A percentile compares a stretch with the other conserved stretches of the same genome.
These are phyloP conservation scores for Cupressus sempervirens DNA, from an alignment of 75 land plant genomes.

Conservation along the genomic window DNA sequence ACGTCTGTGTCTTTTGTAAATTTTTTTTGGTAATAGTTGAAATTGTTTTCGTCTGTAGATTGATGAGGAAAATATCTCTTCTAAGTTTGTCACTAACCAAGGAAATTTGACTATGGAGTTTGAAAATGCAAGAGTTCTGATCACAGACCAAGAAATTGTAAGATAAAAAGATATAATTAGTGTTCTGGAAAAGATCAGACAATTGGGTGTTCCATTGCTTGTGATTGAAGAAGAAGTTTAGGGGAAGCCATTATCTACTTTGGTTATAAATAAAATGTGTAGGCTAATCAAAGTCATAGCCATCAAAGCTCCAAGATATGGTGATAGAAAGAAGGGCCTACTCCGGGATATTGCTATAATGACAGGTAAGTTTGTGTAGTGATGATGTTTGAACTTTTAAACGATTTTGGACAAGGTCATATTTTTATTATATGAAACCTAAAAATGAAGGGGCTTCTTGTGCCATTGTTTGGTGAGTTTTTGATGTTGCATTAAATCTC, in stretches of 20 bases:
- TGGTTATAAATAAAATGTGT: slow-evolving; percentile 68
- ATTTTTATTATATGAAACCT: neutral
- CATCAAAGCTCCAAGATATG: slow-evolving; percentile 82
- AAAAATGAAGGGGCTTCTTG: neutral
- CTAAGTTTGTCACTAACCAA: slow-evolving; percentile 82
- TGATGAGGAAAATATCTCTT: slow-evolving; percentile 85
- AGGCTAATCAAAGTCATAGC: slow-evolving; percentile 81
- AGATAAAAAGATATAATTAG: slow-evolving; percentile 64
- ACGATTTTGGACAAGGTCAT: neutral
- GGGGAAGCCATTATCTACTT: slow-evolving; percentile 64
- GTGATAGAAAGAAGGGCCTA: slow-evolving; percentile 64
- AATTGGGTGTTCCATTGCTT: slow-evolving; percentile 73
- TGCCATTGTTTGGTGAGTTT: neutral
- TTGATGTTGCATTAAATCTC: neutral
- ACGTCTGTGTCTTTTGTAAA: neutral
- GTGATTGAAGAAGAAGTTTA: slow-evolving; percentile 90
- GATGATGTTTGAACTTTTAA: slow-evolving; percentile 11
- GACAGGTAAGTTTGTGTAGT: slow-evolving; percentile 53
- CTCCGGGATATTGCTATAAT: slow-evolving; percentile 93
- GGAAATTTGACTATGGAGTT: slow-evolving; percentile 84
- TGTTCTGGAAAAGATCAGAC: slow-evolving; percentile 70
- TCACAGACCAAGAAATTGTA: slow-evolving; percentile 79
- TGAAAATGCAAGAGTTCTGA: slow-evolving; percentile 77
- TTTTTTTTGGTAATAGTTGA: neutral
- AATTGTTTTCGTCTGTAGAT: slow-evolving; percentile 38